Base-by-base conservation (phyloP, 345 rosid species). In the Anastatica hierochuntica region DNA sequence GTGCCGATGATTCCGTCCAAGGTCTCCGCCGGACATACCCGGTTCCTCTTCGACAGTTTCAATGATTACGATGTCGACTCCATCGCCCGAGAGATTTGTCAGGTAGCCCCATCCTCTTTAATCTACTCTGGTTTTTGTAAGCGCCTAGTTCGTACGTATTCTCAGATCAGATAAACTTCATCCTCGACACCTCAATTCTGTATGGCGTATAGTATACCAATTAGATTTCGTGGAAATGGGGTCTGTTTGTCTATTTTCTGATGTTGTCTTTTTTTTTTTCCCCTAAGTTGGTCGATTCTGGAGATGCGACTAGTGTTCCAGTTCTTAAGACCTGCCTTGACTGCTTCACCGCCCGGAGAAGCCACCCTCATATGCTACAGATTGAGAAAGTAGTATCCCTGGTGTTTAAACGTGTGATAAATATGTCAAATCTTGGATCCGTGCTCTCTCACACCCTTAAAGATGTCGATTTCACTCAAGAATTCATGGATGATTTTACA, bases 231-330 rank as follows among this genome's bases (percentile, higher is more conserved):
- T 29, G 33, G 6, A 6, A 29, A 29, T 29, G 8, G 10, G 33
- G 33, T 5, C 6, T 15, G 16, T 14, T 27, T 48, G 48, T 2
- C 11, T 35, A 12, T 21, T 58, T 23, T 4, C 7, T 7, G 41
- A 4, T 10, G 21, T 17, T 23, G n/a, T 12, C 20, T 12, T 16
- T 40, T 20, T 19, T 20, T 8, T 4, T 37, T 12, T 51, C 77
- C n/a, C n/a, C n/a, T n/a, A n/a, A 90, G 97, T 73, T 86, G 52
- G 58, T 68, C 54, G 88, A 81, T 48, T 56, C 35, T 76, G 98
- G 92, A 49, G 48, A 68, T 30, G 88, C 76, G 70, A 84, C 70
- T 52, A 58, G 80, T 71, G 51, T 81, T 65, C 46, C 77, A 56
- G 68, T 79, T 62, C 77, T 90, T 43, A 77, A 76, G 54, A 72